Evolutionary conservation across 768 basidiomycete species (phyloP).

Genomic region (Lepiota brunneoincarnata): DNA sequence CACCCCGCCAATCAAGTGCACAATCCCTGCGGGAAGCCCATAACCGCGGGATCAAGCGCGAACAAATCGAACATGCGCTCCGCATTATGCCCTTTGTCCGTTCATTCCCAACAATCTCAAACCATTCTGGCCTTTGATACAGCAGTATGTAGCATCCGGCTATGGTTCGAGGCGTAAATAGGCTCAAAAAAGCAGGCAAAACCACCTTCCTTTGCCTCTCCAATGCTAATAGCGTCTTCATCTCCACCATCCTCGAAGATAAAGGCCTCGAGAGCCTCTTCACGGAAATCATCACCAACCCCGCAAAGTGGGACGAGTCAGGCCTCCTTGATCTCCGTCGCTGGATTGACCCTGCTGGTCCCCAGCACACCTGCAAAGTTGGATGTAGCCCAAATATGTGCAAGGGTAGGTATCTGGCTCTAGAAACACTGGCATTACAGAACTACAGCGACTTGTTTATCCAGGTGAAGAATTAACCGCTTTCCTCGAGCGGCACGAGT

Average conservation of each 20-base stretch:
- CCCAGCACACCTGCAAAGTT: slow-evolving; percentile 79
- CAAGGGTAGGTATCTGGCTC: slow-evolving; percentile 60
- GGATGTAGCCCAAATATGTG: slow-evolving; percentile 98
- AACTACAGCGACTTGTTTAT: not conserved
- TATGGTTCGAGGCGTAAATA: slow-evolving; percentile 86
- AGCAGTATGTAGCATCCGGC: slow-evolving; percentile 77
- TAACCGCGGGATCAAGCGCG: slow-evolving; percentile 60
- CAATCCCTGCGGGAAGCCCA: slow-evolving; percentile 70
- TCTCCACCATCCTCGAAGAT: slow-evolving; percentile 83
- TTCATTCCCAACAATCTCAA: not conserved
- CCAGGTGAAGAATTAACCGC: slow-evolving; percentile 90
- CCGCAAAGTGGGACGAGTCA: slow-evolving; percentile 72
- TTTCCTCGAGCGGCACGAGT: slow-evolving; percentile 62
- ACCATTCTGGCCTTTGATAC: not conserved
- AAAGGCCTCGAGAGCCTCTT: slow-evolving; percentile 75
- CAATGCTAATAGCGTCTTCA: slow-evolving; percentile 92
- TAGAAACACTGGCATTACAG: not conserved
- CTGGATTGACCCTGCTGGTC: slow-evolving; percentile 69
- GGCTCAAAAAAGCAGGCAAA: slow-evolving; percentile 62
- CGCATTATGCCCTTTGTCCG: slow-evolving; percentile 84
- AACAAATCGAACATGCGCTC: slow-evolving; percentile 78
- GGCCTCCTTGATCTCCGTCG: slow-evolving; percentile 76
- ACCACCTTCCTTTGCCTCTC: slow-evolving; percentile 89
- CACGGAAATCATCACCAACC: slow-evolving; percentile 88
- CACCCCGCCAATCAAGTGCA: slow-evolving; percentile 39